Conservation (phyloP, 148 eudicot genomes). For the Suaeda aralocaspica region DNA sequence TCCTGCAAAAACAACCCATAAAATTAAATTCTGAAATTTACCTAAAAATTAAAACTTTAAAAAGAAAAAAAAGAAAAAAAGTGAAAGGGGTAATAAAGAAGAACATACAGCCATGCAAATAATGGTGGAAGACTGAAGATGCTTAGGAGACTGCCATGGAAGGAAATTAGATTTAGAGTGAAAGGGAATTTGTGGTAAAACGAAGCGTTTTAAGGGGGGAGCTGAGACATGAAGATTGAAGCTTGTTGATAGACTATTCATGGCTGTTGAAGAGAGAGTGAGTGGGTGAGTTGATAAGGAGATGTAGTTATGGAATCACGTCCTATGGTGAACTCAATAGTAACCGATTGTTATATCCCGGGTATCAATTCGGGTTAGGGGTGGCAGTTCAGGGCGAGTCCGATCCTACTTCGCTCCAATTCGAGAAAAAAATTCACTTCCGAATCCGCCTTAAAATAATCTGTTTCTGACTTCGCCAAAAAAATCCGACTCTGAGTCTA, state of each 20-base stretch:
- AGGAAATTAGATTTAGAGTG: background rate
- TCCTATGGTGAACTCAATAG: too few relatives aligned
- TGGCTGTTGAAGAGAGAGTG: background rate
- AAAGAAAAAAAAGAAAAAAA: background rate
- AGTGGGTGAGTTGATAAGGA: background rate
- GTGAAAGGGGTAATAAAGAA: background rate
- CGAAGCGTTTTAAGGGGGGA: constrained; percentile 18
- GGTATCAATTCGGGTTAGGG: too few relatives aligned
- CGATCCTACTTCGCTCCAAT: too few relatives aligned
- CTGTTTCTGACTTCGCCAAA: too few relatives aligned
- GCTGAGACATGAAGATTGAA: constrained; percentile 31
- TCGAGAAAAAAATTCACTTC: too few relatives aligned
- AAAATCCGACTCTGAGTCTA: too few relatives aligned
- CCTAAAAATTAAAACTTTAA: background rate
- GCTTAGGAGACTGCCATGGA: constrained; percentile 28
- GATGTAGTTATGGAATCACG: too few relatives aligned
- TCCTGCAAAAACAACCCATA: constrained; percentile 43
- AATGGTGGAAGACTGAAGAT: constrained; percentile 33
- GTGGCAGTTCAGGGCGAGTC: too few relatives aligned
- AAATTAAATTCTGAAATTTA: background rate
- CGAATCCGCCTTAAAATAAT: too few relatives aligned
- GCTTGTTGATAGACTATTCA: constrained; percentile 42
- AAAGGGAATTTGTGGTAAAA: constrained; percentile 6
- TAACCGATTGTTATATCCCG: too few relatives aligned
- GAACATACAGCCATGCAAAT: constrained; percentile 85